Evolutionary conservation across 768 basidiomycete species (phyloP).

Genomic region (Tulasnella sp.): DNA sequence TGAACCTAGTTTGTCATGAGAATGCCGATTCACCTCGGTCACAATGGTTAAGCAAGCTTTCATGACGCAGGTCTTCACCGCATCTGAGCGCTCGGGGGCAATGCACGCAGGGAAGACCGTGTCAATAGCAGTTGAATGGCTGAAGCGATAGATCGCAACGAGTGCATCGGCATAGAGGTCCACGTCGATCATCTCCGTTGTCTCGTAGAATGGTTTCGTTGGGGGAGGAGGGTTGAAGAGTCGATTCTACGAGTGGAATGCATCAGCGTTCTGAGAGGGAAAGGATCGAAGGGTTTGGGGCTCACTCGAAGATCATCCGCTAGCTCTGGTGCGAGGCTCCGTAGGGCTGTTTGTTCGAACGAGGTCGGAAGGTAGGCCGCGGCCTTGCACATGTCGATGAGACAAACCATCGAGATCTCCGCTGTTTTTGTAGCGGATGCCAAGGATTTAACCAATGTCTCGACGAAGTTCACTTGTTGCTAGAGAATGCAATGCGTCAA

Average conservation of each 20-base stretch:
- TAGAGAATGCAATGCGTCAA: constrained; percentile 4
- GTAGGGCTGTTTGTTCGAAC: constrained; percentile 56
- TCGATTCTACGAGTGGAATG: constrained; percentile 31
- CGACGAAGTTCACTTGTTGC: constrained; percentile 45
- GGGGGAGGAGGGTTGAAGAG: constrained; percentile 37
- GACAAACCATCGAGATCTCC: constrained; percentile 66
- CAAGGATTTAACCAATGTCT: constrained; percentile 46
- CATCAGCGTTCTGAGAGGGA: constrained; percentile 30
- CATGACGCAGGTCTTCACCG: constrained; percentile 72
- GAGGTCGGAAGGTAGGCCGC: constrained; percentile 51
- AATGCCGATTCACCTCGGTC: constrained; percentile 50
- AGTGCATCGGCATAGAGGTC: constrained; percentile 70
- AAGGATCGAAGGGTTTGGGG: constrained; percentile 26
- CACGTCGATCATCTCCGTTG: constrained; percentile 66
- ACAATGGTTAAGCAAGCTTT: constrained; percentile 66
- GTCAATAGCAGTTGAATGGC: constrained; percentile 58
- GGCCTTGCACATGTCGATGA: constrained; percentile 72
- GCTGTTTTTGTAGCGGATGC: constrained; percentile 52
- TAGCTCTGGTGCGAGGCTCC: constrained; percentile 63
- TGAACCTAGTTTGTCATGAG: background rate
- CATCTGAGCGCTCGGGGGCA: constrained; percentile 73
- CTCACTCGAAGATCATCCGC: constrained; percentile 76
- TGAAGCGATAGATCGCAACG: constrained; percentile 65
- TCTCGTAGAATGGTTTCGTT: constrained; percentile 62
- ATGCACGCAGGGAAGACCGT: constrained; percentile 61